Base-by-base conservation (phyloP, 805 yeast genomes). In the Lachancea lanzarotensis region DNA sequence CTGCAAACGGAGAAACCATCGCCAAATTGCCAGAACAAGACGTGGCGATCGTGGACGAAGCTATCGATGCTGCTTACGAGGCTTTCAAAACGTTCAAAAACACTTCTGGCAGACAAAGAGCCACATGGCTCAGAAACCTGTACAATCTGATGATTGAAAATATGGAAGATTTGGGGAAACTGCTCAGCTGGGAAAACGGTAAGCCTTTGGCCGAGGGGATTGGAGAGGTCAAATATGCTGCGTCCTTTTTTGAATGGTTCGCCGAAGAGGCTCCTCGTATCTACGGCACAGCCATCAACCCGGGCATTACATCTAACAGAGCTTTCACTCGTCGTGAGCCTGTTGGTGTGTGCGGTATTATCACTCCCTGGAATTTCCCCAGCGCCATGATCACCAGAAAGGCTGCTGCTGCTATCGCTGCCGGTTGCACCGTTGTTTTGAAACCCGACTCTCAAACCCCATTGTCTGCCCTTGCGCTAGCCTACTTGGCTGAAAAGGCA, bases 221-320 rank as follows among this genome's bases (percentile, higher is more conserved):
- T 10, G 81, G 81, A 43, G 83, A 79, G 54, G 59, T 77, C 47
- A 75, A 70, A 52, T 78, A 78, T 52, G 81, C 78, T 25, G 83
- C 84, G 3, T 76, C 85, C 6, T 89, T 84, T 64, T 84, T 86
- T 62, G 89, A 87, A 59, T 90, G 97, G 96, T 90, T 80, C 59
- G 73, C 95, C 27, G 82, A 76, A 57, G 82, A 76, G 54, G 80
- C 82, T 12, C 74, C 77, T 52, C 62, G 82, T 50, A 57, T 69
- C 25, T 75, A 76, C 54, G 82, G 84, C 40, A 67, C 71, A 46
- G 75, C 81, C 2, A 77, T 78, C 46, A 82, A 76, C 53, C 79
- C 83, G 9, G 48, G 72, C 18, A 74, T 72, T 54, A 67, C 71
- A 38, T 62, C 71, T 42, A 77, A 74, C 54, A 72, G 80, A 58